Base-by-base conservation (phyloP, 306 rosid genomes). In the Vicia villosa region DNA sequence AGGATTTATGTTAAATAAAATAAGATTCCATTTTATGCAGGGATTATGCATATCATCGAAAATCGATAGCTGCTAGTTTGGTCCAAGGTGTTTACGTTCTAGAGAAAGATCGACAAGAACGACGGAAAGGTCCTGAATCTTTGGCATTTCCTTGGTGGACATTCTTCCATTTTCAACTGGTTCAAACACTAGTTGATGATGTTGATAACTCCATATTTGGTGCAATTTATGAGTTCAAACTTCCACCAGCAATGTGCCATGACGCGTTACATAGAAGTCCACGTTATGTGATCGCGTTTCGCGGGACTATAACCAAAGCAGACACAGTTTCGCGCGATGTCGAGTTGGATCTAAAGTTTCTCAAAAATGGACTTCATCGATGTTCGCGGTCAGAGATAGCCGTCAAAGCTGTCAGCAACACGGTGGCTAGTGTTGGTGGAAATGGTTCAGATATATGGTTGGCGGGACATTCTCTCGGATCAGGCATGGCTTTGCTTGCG, bases 391-490 rank as follows among this genome's bases (percentile, higher is more conserved):
- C 79, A 41, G 91, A 94, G 77, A 87, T 82, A 64, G 91, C 97
- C 1, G 86, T 87, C 59, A 84, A 83, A 81, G 89, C 92, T 63
- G 88, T 86, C 5, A 78, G 87, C 28, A 83, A 87, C 69, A 84
- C 82, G 88, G 95, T 82, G 70, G 92, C 95, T 24, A 21, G 88
- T 14, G 83, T 43, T 5, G 95, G 92, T 20, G 91, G 68, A 74
- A 84, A 88, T 26, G 87, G 68, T 79, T 87, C 96, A 28, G 77
- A 80, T 61, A 69, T 91, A 69, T 94, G 99, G 99, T 74, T 94
- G 69, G 86, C 96, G 0, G 99, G 99, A 10, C 99, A 94, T 68
- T 94, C 99, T 12, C 72, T 94, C 4, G 99, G 99, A 70, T 91
- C 99, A 38, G 92, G 87, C 70, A 79, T 94, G 84, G 95, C 92